Base-by-base conservation (phyloP, 2,329 filamentous ascomycete species). In the Arthroderma sp. region DNA sequence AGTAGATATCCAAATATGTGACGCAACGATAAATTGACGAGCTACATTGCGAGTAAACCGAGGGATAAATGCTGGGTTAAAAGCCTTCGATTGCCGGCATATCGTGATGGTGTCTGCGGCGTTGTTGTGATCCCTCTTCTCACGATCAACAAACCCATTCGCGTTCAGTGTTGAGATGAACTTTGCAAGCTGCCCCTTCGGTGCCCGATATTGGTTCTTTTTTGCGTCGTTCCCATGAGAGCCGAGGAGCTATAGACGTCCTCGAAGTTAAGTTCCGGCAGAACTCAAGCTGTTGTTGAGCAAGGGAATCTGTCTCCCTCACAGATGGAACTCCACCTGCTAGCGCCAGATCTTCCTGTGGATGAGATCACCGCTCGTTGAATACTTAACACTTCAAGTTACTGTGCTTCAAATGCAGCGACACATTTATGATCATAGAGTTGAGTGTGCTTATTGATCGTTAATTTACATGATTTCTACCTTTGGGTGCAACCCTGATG, bases 101-200 rank as follows among this genome's bases (percentile, higher is more conserved):
- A 34, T 38, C 45, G 49, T 54, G 53, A 50, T 54, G 40, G 36
- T 44, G 50, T 42, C 51, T 55, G 44, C 54, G 11, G 53, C 53
- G 55, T 57, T 56, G 55, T 44, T 38, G 33, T 50, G 44, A 52
- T 53, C 49, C 46, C 48, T 45, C 15, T 43, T 36, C 29, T 9
- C 32, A 34, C 8, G 3, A 34, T 34, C 8, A 8, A 11, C 15
- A 22, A 22, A 22, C 15, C 15, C 15, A 22, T 22, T 22, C 15
- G 15, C 15, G 15, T 22, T 22, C 15, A 22, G 15, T 22, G 15
- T 22, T 22, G 15, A 22, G 15, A 22, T 22, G 15, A 22, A 22
- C 15, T 22, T 22, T 3, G 15, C 15, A 22, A 22, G 15, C 15
- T 22, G 15, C 15, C 15, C 15, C 15, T 22, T 22, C 15, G 3